A percentile compares a stretch with the other conserved stretches of the same genome.
phyloP scores from a whole-genome alignment of 192 early-diverging fungal genomes.

The Podila horticola region DNA sequence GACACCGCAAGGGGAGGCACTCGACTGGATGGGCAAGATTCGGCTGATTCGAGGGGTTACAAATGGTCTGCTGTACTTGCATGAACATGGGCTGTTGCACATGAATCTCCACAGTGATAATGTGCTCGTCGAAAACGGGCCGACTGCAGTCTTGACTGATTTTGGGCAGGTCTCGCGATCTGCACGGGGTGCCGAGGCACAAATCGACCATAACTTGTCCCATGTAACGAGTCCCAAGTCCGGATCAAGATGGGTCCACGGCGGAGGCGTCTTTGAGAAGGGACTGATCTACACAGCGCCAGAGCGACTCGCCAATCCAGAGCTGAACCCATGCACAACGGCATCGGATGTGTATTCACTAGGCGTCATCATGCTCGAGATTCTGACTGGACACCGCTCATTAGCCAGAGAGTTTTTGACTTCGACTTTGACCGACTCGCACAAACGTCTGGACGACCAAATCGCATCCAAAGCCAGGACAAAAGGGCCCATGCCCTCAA shows the following conservation, averaged over 20 bases:
- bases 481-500: constrained; percentile 11
- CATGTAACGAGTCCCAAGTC: constrained; percentile 18
- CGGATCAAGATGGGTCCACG: constrained; percentile 33
- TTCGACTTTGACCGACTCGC: constrained; percentile 16
- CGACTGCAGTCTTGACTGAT: constrained; percentile 38
- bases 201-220: background rate
- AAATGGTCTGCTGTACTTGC: constrained; percentile 36
- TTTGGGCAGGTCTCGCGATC: constrained; percentile 46
- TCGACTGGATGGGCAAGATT: constrained; percentile 51
- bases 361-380: constrained; percentile 51
- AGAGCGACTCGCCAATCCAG: constrained; percentile 47
- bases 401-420: constrained; percentile 40
- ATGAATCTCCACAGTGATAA: constrained; percentile 54
- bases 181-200: constrained; percentile 10
- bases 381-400: constrained; percentile 46
- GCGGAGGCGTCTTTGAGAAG: constrained; percentile 43
- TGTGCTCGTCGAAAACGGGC: constrained; percentile 37
- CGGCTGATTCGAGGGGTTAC: constrained; percentile 50
- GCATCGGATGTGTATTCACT: constrained; percentile 44
- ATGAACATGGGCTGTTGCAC: constrained; percentile 45
- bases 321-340: constrained; percentile 43
- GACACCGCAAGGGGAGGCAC: constrained; percentile 37
- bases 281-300: constrained; percentile 46
- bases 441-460: constrained; percentile 6
- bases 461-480: constrained; percentile 4